phyloP scores from a whole-genome alignment of 176 grass and related monocot species.

The Eleusine coracana region DNA sequence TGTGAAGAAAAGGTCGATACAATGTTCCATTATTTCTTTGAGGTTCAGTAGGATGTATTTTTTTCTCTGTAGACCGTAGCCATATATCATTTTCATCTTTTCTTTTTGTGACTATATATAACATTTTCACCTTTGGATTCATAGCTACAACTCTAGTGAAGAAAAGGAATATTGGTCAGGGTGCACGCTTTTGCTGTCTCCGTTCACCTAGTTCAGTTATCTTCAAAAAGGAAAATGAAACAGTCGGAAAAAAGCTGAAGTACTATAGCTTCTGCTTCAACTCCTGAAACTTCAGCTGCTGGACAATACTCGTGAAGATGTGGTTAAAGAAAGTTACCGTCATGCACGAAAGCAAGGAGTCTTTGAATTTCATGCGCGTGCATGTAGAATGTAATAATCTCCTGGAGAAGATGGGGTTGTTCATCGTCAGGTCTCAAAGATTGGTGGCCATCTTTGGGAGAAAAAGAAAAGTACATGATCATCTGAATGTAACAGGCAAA shows the following conservation, averaged over 20 bases:
- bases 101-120: background rate
- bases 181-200: slow-evolving; percentile 15
- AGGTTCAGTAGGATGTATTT: slow-evolving; percentile 8
- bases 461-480: slow-evolving; percentile 32
- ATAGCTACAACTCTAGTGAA: background rate
- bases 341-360: slow-evolving; percentile 24
- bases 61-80: slow-evolving; percentile 18
- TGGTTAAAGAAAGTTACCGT: slow-evolving; percentile 13
- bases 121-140: slow-evolving; percentile 20
- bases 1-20: slow-evolving; percentile 14
- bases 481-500: slow-evolving; percentile 30
- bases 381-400: slow-evolving; percentile 17
- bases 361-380: slow-evolving; percentile 7
- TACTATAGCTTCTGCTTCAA: slow-evolving; percentile 7
- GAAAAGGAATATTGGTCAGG: background rate
- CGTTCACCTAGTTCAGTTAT: background rate
- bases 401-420: slow-evolving; percentile 31
- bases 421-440: slow-evolving; percentile 3
- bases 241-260: background rate
- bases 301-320: slow-evolving; percentile 23
- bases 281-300: slow-evolving; percentile 10
- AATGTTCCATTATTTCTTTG: slow-evolving; percentile 7
- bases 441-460: slow-evolving; percentile 38
- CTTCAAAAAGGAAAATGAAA: background rate
- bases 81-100: background rate